phyloP scores from a whole-genome alignment of 805 yeast species.

The Kazachstania taianensis region DNA sequence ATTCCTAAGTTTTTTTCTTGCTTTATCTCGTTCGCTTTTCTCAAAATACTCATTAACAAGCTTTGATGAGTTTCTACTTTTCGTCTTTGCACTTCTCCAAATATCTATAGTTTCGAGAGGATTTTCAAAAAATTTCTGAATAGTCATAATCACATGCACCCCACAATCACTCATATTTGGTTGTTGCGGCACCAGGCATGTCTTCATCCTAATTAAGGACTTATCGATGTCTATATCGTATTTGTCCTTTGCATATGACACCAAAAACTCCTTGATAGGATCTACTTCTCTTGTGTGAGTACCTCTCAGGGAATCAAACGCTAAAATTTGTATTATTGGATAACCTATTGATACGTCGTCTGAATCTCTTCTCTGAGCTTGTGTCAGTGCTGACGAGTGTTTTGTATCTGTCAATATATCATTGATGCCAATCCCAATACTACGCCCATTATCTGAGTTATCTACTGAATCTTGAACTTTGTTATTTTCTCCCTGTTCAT shows the following conservation, averaged over 20 bases:
- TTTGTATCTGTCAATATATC: neutral
- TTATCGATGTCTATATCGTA: constrained; percentile 38
- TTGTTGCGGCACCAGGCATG: constrained; percentile 67
- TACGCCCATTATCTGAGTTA: neutral
- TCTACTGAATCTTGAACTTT: neutral
- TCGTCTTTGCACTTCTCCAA: constrained; percentile 33
- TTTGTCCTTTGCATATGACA: constrained; percentile 61
- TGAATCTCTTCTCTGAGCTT: neutral
- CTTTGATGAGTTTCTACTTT: constrained; percentile 12
- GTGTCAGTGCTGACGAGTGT: neutral
- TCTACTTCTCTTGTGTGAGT: constrained; percentile 40
- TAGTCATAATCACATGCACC: constrained; percentile 73
- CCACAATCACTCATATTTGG: constrained; percentile 92
- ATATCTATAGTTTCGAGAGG: constrained; percentile 38
- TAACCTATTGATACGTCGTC: constrained; percentile 13
- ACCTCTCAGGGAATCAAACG: constrained; percentile 70
- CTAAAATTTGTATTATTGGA: constrained; percentile 35
- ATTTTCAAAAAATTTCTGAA: constrained; percentile 44
- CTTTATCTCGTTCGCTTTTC: constrained; percentile 16
- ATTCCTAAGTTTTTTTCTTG: constrained; percentile 21
- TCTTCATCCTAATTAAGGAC: constrained; percentile 37
- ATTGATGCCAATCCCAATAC: neutral
- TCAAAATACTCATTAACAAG: constrained; percentile 22
- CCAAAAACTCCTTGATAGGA: constrained; percentile 50
- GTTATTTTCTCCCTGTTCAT: neutral